Conservation (phyloP, 169 alveolate genomes). For the Plasmodium vinckei region DNA sequence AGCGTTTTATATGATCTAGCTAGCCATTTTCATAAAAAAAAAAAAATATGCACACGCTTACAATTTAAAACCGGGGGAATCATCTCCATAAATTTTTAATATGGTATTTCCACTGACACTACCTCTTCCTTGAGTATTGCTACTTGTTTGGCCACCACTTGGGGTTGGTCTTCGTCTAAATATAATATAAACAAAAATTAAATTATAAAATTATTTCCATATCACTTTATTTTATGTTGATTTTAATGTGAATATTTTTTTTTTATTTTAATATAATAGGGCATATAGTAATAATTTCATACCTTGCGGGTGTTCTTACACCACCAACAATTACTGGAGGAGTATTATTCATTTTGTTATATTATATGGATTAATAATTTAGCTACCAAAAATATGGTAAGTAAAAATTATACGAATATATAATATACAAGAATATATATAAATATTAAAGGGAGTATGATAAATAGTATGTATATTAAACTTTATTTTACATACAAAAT, state of each 20-base stretch:
- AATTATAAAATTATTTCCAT: neutral
- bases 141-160: conserved; percentile 13
- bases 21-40: neutral
- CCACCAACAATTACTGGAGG: conserved; percentile 72
- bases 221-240: too few relatives aligned
- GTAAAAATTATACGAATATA: neutral
- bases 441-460: neutral
- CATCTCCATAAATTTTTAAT: conserved; percentile 69
- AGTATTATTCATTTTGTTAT: conserved; percentile 20
- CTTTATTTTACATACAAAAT: too few relatives aligned
- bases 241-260: too few relatives aligned
- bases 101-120: conserved; percentile 49
- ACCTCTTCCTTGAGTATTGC: conserved; percentile 45
- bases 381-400: neutral
- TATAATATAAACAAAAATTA: neutral
- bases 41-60: conserved; percentile 5
- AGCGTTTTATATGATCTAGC: neutral
- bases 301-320: conserved; percentile 69
- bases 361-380: neutral
- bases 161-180: conserved; percentile 52
- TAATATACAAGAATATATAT: conserved; percentile 2
- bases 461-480: too few relatives aligned
- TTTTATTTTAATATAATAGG: too few relatives aligned
- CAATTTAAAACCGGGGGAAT: conserved; percentile 77
- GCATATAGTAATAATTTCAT: neutral